Base-by-base conservation (phyloP, 495 filamentous ascomycete species). In the Penicillium nucicola region DNA sequence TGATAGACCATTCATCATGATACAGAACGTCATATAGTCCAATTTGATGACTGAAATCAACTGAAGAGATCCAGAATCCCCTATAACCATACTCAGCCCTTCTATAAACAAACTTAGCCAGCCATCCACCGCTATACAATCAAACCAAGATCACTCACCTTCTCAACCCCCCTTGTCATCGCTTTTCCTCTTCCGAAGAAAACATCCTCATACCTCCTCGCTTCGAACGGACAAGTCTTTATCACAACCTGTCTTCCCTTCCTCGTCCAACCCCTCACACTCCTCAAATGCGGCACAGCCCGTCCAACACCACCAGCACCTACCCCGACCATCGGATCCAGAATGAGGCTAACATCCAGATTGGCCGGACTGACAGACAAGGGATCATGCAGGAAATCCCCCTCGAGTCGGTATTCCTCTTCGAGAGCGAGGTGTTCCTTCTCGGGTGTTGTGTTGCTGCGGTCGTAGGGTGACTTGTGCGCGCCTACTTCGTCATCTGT, bases 381-480 rank as follows among this genome's bases (percentile, higher is more conserved):
- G 5, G 66, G 64, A 33, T 65, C 50, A 14, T 60, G 60, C 6
- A 52, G 18, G 1, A 40, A 14, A 1, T 63, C 54, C 1, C 62
- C 60, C 17, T 61, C 61, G 3, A 61, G 40, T 38, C 12, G 55
- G 43, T 61, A 67, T 33, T 69, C 64, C 19, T 58, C 59, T 20
- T 58, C 45, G 8, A 61, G 38, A 2, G 64, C 64, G 10, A 44
- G 46, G 13, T 55, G 50, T 28, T 69, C 66, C 13, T 49, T 50
- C 3, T 63, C 61, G 1, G 58, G 55, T 17, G 40, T 35, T 25
- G 66, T 65, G 37, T 42, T 53, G 5, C 52, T 42, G 5, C 61
- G 64, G 28, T 67, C 66, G 40, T 62, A 69, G 11, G 66, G 62
- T 1, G 58, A 63, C 42, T 57, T 57, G 56, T 69, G 66, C 4